These are phyloP conservation scores for Flaveria robusta DNA, from an alignment of 129 eudicot species.

Conservation along the genomic window DNA sequence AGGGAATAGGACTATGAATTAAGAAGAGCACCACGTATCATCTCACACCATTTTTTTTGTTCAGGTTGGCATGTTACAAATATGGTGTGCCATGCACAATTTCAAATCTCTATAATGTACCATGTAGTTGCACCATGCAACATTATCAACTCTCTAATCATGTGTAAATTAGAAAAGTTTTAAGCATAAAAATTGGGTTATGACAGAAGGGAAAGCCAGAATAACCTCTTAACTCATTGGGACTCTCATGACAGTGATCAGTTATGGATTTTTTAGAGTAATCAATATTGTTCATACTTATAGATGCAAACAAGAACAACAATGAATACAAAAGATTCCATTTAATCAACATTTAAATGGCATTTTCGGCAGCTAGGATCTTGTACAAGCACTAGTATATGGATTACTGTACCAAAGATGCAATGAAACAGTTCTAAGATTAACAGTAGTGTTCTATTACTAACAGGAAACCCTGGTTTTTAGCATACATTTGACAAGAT, in stretches of 20 bases:
- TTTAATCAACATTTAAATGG: too few relatives aligned
- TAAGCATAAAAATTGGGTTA: background rate
- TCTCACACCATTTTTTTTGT: background rate
- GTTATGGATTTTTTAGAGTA: too few relatives aligned
- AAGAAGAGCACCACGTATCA: background rate
- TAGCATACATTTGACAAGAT: conserved; percentile 12
- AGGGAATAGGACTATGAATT: conserved; percentile 4
- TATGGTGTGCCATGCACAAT: background rate
- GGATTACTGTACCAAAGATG: background rate
- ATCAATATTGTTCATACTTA: too few relatives aligned
- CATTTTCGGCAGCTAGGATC: too few relatives aligned
- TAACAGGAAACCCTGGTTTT: background rate
- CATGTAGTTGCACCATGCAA: background rate
- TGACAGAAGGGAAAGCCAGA: background rate
- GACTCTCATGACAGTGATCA: too few relatives aligned
- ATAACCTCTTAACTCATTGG: background rate
- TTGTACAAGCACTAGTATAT: too few relatives aligned
- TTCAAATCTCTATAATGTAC: background rate
- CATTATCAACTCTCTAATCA: background rate
- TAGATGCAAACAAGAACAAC: too few relatives aligned
- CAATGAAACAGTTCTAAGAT: background rate
- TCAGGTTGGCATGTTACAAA: background rate
- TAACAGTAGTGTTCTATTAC: conserved; percentile 6
- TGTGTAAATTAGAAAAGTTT: background rate
- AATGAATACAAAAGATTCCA: too few relatives aligned